A percentile compares a stretch with the other conserved stretches of the same genome.
Evolutionary conservation across 768 basidiomycete genomes (phyloP).

Genomic region (Lentinula boryana): DNA sequence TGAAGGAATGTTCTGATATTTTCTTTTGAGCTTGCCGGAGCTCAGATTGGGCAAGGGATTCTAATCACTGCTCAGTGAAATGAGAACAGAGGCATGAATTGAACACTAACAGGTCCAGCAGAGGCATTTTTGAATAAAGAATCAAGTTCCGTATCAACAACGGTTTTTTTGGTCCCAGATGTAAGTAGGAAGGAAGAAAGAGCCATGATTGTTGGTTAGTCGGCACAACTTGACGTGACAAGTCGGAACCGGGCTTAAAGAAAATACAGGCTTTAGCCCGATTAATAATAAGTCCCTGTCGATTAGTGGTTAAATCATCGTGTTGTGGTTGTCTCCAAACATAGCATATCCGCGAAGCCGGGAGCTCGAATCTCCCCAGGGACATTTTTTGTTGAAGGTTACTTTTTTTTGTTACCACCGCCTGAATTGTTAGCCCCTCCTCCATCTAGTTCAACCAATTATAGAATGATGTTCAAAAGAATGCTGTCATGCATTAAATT

Average conservation of each 20-base stretch:
- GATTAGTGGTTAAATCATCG: conserved; percentile 19
- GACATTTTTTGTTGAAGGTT: conserved; percentile 10
- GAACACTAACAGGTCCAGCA: background rate
- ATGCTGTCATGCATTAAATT: background rate
- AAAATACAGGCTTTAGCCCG: no score
- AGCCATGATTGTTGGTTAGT: background rate
- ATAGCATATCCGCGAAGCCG: conserved; percentile 14
- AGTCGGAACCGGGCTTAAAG: no score
- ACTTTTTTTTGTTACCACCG: background rate
- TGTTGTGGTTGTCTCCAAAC: conserved; percentile 10
- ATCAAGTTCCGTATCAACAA: conserved; percentile 1
- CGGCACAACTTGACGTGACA: background rate
- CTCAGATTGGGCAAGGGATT: background rate
- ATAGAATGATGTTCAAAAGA: no score
- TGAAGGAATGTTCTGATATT: background rate
- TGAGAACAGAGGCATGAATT: background rate
- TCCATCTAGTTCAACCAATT: background rate
- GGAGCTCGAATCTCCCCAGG: conserved; percentile 18
- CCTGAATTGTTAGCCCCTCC: background rate
- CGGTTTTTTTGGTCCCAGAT: background rate
- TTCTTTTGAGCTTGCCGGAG: background rate
- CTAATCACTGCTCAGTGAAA: background rate
- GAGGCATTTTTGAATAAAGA: background rate
- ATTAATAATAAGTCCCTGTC: conserved; percentile 9
- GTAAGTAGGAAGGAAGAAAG: conserved; percentile 3